Evolutionary conservation across 2,329 filamentous ascomycete genomes (phyloP).

Genomic region (Exophiala lecanii-corni): DNA sequence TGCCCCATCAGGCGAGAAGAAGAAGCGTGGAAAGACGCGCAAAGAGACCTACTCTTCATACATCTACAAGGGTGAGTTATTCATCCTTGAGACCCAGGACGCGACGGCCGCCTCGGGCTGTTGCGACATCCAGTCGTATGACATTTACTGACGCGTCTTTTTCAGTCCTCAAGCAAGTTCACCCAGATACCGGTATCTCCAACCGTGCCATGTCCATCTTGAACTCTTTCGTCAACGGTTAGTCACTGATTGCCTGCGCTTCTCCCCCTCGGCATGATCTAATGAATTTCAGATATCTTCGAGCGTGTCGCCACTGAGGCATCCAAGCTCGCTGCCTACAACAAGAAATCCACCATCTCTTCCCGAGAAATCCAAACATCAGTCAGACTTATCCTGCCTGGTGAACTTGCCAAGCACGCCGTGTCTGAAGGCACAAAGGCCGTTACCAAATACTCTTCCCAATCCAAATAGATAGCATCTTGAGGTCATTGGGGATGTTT

Average conservation of each 20-base stretch:
- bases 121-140: constrained; percentile 9
- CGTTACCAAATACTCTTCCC: constrained; percentile 99
- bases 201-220: constrained; percentile 99
- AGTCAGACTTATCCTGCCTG: constrained; percentile 93
- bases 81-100: too few relatives aligned
- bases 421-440: constrained; percentile 99
- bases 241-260: too few relatives aligned
- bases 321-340: constrained; percentile 98
- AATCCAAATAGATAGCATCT: constrained; percentile 76
- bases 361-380: constrained; percentile 99
- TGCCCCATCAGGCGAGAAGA: constrained; percentile 93
- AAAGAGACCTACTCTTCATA: constrained; percentile 99
- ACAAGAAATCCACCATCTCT: constrained; percentile 99
- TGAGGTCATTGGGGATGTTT: constrained; percentile 37
- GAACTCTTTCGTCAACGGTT: constrained; percentile 99
- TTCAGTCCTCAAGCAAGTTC: constrained; percentile 97
- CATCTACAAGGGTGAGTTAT: constrained; percentile 97
- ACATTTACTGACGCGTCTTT: constrained; percentile 35
- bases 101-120: constrained; percentile 20
- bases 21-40: constrained; percentile 99
- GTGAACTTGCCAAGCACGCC: constrained; percentile 98
- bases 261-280: too few relatives aligned
- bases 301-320: constrained; percentile 98
- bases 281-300: constrained; percentile 73
- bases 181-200: constrained; percentile 99